Base-by-base conservation (phyloP, 2,329 filamentous ascomycete species). In the Aotearoamyces nothofagi region DNA sequence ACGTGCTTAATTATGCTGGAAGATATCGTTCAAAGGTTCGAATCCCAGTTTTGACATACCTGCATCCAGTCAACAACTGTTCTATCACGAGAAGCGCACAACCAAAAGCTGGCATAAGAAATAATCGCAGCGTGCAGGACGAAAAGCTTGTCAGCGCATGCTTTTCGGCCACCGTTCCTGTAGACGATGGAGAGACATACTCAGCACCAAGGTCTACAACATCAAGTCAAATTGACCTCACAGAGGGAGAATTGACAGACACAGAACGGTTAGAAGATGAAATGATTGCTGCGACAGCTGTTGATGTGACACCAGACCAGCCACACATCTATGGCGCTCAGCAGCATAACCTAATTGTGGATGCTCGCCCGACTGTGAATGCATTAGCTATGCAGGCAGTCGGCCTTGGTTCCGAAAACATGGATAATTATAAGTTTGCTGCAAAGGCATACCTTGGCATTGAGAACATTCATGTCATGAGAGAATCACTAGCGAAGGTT, bases 391-490 rank as follows among this genome's bases (percentile, higher is more conserved):
- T 94, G 68, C 86, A 94, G 51, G 81, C 86, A 4, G 75, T 87
- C 38, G 90, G 90, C 5, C 74, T 86, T 50, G 90, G 90, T 2
- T 93, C 87, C 1, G 90, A 98, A 54, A 93, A 94, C 45, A 94
- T 96, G 81, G 82, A 93, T 39, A 79, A 93, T 53, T 98, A 98
- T 57, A 82, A 78, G 36, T 87, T 86, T 45, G 83, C 84, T 10
- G 78, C 77, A 34, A 93, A 94, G 53, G 78, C 78, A 16, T 98
- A 92, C 48, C 66, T 98, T 32, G 90, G 82, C 37, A 98, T 98
- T 45, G 87, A 92, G 51, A 98, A 98, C 50, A 96, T 98, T 35
- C 90, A 98, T 47, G 84, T 94, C 37, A 98, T 98, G 90, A 70
- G 90, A 33, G 78, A 79, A 36, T 96, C 87, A 2, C 61, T 98